Percentiles rank a stretch among this genome's conserved stretches.
Conservation (phyloP, 495 filamentous ascomycete species). For the Aspergillus sclerotiicarbonarius region DNA sequence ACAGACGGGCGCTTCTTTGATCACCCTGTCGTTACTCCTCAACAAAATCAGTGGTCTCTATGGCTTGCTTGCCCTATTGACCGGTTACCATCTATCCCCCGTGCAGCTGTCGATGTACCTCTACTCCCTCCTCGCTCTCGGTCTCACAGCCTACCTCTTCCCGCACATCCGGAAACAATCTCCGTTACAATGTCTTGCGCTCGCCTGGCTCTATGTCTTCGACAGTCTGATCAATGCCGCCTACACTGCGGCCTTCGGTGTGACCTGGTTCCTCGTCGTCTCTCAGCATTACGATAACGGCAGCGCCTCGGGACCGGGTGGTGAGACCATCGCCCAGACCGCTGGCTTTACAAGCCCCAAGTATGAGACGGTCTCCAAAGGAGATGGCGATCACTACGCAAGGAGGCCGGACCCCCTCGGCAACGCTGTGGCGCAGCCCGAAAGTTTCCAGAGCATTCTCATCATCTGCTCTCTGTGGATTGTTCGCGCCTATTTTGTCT, state of each 20-base stretch:
- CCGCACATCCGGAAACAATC: conserved; percentile 68
- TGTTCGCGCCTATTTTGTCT: conserved; percentile 70
- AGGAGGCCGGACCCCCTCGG: conserved; percentile 37
- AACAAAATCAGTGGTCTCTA: conserved; percentile 89
- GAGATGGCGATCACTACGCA: conserved; percentile 31
- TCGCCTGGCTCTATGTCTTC: conserved; percentile 76
- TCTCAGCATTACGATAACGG: conserved; percentile 52
- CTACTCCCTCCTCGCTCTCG: conserved; percentile 70
- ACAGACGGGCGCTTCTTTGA: conserved; percentile 77
- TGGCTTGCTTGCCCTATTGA: conserved; percentile 80
- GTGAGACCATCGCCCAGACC: conserved; percentile 57
- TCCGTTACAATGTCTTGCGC: conserved; percentile 64
- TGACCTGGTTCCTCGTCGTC: conserved; percentile 78
- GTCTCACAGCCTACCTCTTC: conserved; percentile 57
- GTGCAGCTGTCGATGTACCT: conserved; percentile 80
- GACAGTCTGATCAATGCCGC: conserved; percentile 74
- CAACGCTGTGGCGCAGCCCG: conserved; percentile 58
- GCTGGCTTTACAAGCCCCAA: conserved; percentile 68
- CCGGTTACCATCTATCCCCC: conserved; percentile 65
- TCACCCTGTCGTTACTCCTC: conserved; percentile 72
- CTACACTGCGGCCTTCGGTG: conserved; percentile 75
- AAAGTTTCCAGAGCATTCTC: conserved; percentile 71
- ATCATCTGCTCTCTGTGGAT: conserved; percentile 70
- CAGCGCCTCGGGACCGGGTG: conserved; percentile 38
- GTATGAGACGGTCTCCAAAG: conserved; percentile 51